Evolutionary conservation across 257 asterid genomes (phyloP).

Genomic region (Solanum lignicaule): DNA sequence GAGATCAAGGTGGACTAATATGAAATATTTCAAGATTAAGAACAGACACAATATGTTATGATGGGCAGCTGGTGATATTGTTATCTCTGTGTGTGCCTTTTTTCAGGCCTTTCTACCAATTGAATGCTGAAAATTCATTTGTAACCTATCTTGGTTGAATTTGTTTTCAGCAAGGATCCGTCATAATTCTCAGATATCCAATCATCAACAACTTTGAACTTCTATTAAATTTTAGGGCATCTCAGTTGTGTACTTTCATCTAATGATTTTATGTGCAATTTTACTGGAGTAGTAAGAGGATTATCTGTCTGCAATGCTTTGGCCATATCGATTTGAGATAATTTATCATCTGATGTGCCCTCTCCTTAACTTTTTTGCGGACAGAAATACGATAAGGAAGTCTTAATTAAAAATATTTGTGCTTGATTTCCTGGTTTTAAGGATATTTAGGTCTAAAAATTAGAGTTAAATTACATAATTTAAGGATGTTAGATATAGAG

Average conservation of each 20-base stretch:
- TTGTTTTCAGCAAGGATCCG: not conserved
- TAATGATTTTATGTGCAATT: not conserved
- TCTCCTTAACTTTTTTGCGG: not conserved
- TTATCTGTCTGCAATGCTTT: not conserved
- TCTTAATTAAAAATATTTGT: not conserved
- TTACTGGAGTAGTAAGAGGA: not conserved
- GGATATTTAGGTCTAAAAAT: not conserved
- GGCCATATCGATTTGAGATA: not conserved
- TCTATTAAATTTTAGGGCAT: not conserved
- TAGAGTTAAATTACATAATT: not conserved
- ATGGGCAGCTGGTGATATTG: not conserved
- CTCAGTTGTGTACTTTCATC: not conserved
- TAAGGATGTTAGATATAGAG: not conserved
- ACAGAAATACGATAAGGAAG: not conserved
- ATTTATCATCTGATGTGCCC: not conserved
- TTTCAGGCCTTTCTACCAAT: not conserved
- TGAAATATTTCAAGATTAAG: not conserved
- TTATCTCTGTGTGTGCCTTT: not conserved
- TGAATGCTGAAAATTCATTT: not conserved
- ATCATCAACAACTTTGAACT: not conserved
- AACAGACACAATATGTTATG: not conserved
- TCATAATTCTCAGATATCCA: not conserved
- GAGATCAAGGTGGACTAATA: not conserved
- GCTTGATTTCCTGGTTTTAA: not conserved
- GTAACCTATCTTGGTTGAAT: not conserved